phyloP scores from a whole-genome alignment of 1,284 basidiomycete species.

The Leccinum angustisporum region DNA sequence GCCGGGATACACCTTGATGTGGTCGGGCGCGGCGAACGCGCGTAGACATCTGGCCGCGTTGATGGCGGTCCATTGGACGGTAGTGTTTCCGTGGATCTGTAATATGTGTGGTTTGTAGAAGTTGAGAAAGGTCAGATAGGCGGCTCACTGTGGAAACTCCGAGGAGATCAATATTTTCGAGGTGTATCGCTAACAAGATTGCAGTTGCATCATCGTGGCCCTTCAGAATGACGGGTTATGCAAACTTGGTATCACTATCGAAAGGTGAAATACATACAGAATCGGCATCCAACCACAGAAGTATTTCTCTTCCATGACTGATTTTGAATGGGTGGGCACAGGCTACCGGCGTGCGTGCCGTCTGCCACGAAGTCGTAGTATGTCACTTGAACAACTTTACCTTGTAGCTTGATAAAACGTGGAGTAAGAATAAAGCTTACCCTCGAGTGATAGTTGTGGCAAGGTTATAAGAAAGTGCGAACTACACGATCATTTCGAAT shows the following conservation, averaged over 20 bases:
- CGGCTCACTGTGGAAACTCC: conserved; percentile 74
- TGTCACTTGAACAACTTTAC: too few relatives aligned
- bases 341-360: too few relatives aligned
- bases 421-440: too few relatives aligned
- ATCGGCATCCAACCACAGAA: conserved; percentile 58
- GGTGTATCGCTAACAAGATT: conserved; percentile 70
- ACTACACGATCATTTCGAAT: too few relatives aligned
- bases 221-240: conserved; percentile 36
- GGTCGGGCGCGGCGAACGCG: conserved; percentile 60
- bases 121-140: background rate
- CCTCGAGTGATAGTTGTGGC: too few relatives aligned
- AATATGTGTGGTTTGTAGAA: background rate
- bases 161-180: conserved; percentile 60
- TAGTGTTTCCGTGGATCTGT: conserved; percentile 78
- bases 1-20: conserved; percentile 52
- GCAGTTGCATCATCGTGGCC: conserved; percentile 87
- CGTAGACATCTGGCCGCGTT: conserved; percentile 75
- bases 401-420: too few relatives aligned
- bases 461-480: too few relatives aligned
- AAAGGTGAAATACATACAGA: conserved; percentile 39
- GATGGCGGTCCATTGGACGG: conserved; percentile 56
- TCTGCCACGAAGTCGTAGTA: too few relatives aligned
- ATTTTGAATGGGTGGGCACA: background rate
- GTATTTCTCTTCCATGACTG: conserved; percentile 10
- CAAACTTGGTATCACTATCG: background rate